Evolutionary conservation across 805 yeast species (phyloP).

Genomic region (Candida succiphila): DNA sequence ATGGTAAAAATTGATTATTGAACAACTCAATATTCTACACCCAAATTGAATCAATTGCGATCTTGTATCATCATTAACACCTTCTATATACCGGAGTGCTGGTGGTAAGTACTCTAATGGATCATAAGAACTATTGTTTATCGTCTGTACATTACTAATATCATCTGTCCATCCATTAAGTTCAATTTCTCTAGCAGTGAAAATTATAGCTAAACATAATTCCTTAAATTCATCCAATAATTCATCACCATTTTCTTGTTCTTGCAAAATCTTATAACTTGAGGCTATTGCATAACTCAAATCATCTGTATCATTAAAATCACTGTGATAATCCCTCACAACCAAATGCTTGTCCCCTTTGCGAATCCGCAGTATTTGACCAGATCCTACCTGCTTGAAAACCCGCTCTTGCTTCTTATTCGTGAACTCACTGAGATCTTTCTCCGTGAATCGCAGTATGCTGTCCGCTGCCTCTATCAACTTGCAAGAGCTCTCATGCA

Average conservation of each 20-base stretch:
- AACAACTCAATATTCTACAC: constrained; percentile 29
- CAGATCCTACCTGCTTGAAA: constrained; percentile 34
- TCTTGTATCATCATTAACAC: constrained; percentile 15
- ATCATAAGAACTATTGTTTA: constrained; percentile 24
- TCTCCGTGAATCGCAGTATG: constrained; percentile 12
- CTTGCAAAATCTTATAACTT: constrained; percentile 30
- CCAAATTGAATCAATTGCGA: constrained; percentile 30
- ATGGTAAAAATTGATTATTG: constrained; percentile 42
- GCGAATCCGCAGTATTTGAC: constrained; percentile 36
- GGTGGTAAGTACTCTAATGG: constrained; percentile 17
- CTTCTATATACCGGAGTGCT: constrained; percentile 24
- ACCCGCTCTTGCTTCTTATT: constrained; percentile 35
- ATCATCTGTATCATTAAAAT: too few relatives aligned
- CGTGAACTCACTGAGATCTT: constrained; percentile 21
- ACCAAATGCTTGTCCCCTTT: constrained; percentile 40
- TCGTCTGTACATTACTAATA: constrained; percentile 30
- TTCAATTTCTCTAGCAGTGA: constrained; percentile 41
- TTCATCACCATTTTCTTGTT: too few relatives aligned
- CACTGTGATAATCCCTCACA: too few relatives aligned
- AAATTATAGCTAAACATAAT: constrained; percentile 36
- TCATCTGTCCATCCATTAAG: constrained; percentile 38
- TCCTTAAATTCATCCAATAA: too few relatives aligned
- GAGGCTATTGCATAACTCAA: too few relatives aligned
- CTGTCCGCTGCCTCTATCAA: constrained; percentile 18
- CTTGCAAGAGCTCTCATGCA: constrained; percentile 18